Base-by-base conservation (phyloP, 1,139 yeast species). In the Lodderomyces margitis region DNA sequence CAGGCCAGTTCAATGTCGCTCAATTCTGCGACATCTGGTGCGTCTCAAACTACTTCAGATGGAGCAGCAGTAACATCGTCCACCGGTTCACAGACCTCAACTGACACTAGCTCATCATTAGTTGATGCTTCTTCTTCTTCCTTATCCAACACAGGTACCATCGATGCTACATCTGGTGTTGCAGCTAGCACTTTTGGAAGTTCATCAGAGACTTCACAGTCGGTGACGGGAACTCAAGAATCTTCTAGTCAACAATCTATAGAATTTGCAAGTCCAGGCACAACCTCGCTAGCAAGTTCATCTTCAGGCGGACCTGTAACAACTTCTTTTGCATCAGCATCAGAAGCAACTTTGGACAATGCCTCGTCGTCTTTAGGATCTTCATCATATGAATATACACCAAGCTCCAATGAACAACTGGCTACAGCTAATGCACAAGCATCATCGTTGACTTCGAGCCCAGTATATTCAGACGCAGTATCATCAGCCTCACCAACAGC, bases 371-470 rank as follows among this genome's bases (percentile, higher is more conserved):
- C 19, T 28, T 7, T 15, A 5, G 7, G 17, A 10, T 19, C 35
- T 19, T 20, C 32, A 28, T 28, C 32, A 15, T 14, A 15, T 15
- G 32, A 7, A 7, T 8, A 34, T 21, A 28, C 24, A 34, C 19
- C 45, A 5, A 16, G 43, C 7, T 36, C 35, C 3, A 40, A 33
- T 14, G 37, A 25, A 23, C 10, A 44, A 11, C 16, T 40, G 14
- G 28, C 46, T 27, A 35, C 42, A 5, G 17, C 21, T 21, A 35
- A 37, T 21, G 36, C 28, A 10, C 33, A 24, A 27, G 23, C 39
- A 32, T 32, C 47, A 20, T 44, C 32, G 5, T 42, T 45, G 14
- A 34, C 47, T 17, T 43, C 42, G 27, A 33, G 46, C 28, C 31
- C 46, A 14, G 39, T 46, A 15, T 34, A 41, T 19, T 15, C 48